Evolutionary conservation across 2,329 filamentous ascomycete genomes (phyloP).

Genomic region (Alternaria sp.): DNA sequence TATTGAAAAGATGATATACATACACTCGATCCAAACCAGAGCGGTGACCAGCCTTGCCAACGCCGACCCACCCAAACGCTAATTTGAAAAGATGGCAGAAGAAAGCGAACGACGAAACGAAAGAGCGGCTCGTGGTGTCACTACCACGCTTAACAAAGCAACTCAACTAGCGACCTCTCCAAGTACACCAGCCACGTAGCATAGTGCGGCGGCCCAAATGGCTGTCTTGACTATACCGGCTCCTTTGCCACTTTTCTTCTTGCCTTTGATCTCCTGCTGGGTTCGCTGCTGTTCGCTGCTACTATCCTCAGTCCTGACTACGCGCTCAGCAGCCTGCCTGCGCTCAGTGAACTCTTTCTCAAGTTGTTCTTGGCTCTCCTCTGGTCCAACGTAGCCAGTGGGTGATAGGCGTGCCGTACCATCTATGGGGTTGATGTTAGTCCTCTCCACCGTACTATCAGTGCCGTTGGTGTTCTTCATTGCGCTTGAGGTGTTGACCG

Average conservation of each 20-base stretch:
- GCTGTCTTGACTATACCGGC: slow-evolving; percentile 42
- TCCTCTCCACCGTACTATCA: neutral
- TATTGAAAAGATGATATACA: neutral
- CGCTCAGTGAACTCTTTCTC: slow-evolving; percentile 38
- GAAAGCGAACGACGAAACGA: neutral
- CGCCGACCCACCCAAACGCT: neutral
- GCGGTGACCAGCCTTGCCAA: neutral
- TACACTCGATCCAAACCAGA: neutral
- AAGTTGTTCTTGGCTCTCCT: slow-evolving; percentile 33
- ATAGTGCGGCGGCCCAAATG: slow-evolving; percentile 40
- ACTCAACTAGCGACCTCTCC: slow-evolving; percentile 34
- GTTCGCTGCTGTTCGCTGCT: neutral
- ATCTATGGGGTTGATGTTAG: slow-evolving; percentile 46
- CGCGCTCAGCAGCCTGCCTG: slow-evolving; percentile 29
- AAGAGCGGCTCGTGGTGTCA: neutral
- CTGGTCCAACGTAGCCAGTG: slow-evolving; percentile 47
- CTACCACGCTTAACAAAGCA: neutral
- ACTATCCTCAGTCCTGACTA: slow-evolving; percentile 7
- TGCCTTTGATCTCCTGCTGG: slow-evolving; percentile 11
- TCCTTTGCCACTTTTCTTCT: slow-evolving; percentile 23
- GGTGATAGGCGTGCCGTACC: slow-evolving; percentile 46
- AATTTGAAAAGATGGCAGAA: neutral
- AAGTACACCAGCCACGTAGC: slow-evolving; percentile 46
- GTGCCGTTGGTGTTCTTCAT: neutral
- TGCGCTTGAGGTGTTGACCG: slow-evolving; percentile 9